Evolutionary conservation across 1,284 basidiomycete genomes (phyloP).

Genomic region (Ganoderma lingzhi): DNA sequence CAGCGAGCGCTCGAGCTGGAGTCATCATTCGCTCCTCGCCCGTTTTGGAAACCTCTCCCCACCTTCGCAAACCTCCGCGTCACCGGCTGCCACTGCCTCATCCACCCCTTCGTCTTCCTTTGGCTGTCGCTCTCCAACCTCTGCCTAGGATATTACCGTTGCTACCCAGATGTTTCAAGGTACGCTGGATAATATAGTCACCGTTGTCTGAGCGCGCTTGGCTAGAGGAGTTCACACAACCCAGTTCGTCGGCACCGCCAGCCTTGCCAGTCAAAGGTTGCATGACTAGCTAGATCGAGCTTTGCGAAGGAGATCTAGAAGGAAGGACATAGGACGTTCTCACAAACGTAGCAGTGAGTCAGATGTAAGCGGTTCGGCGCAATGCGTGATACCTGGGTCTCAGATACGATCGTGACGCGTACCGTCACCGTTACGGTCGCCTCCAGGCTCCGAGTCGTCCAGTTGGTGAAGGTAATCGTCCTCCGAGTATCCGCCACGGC

Average conservation of each 20-base stretch:
- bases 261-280: neutral
- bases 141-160: neutral
- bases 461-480: neutral
- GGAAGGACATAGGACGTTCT: neutral
- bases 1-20: slow-evolving; percentile 10
- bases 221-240: neutral
- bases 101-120: neutral
- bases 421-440: too few species aligned
- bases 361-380: neutral
- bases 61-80: neutral
- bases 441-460: neutral
- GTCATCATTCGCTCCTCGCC: slow-evolving; percentile 25
- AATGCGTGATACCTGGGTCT: neutral
- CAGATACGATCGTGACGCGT: neutral
- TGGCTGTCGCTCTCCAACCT: neutral
- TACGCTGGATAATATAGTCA: neutral
- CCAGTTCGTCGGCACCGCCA: neutral
- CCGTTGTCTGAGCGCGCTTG: neutral
- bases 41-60: slow-evolving; percentile 14
- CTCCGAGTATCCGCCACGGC: neutral
- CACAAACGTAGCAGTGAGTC: neutral
- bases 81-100: neutral
- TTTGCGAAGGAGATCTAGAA: neutral
- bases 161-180: neutral
- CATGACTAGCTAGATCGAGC: neutral